phyloP scores from a whole-genome alignment of 495 filamentous ascomycete species.

The Penicillium antarcticum region DNA sequence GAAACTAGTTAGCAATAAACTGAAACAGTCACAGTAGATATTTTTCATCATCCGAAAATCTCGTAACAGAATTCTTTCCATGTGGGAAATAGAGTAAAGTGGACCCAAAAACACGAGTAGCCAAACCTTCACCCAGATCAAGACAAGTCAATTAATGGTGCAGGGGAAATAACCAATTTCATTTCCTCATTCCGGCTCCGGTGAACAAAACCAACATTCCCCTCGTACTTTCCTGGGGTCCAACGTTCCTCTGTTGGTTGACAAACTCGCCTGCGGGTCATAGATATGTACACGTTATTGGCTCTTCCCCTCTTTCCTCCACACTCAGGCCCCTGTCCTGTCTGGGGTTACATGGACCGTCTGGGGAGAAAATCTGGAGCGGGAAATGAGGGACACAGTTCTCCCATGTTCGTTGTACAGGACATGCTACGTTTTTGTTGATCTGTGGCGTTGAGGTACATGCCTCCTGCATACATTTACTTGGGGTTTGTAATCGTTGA shows the following conservation, averaged over 20 bases:
- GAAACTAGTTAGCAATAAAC: too few relatives aligned
- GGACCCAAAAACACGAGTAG: too few relatives aligned
- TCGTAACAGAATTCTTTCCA: too few relatives aligned
- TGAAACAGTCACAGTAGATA: too few relatives aligned
- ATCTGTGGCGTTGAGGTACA: too few relatives aligned
- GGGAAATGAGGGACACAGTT: background rate
- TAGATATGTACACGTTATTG: background rate
- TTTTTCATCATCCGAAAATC: too few relatives aligned
- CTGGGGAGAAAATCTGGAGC: constrained; percentile 8
- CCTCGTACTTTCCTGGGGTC: background rate
- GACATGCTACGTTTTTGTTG: too few relatives aligned
- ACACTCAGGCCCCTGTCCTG: background rate
- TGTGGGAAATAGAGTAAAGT: too few relatives aligned
- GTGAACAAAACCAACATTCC: background rate
- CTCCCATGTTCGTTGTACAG: too few relatives aligned
- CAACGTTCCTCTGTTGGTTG: background rate
- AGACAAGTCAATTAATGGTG: background rate
- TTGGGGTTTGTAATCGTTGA: too few relatives aligned
- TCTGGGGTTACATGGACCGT: background rate
- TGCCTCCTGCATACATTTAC: too few relatives aligned
- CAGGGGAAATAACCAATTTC: background rate
- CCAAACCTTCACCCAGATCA: background rate
- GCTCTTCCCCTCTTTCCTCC: background rate
- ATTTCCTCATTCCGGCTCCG: constrained; percentile 4
- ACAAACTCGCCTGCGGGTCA: background rate